Evolutionary conservation across 352 stramenopile genomes (phyloP), one percentile per base, ranked within the genome.

Genomic region (Phytophthora foliorum): DNA sequence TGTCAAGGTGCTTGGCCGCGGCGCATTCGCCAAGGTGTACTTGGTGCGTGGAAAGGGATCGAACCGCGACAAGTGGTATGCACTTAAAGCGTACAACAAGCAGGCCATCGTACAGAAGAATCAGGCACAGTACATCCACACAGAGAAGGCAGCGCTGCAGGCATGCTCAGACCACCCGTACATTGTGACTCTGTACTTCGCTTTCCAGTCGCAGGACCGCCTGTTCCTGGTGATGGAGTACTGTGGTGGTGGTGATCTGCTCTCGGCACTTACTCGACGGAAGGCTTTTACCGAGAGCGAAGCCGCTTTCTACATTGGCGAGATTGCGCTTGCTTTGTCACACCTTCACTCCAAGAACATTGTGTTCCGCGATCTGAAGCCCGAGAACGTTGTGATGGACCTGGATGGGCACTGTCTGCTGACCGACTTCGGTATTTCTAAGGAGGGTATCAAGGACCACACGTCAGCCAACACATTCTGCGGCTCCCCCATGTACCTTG

Each of bases 141-240:
- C 88, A 57, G 88, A 96, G 66, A 93, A 94, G 62, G 84, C 83
- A 46, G 84, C 85, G 21, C 67, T 96, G 32, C 88, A 94, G 62
- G 88, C 86, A 13, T 95, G 85, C 58, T 92, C 84, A 27, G 88
- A 96, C 68, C 88, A 96, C 62, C 88, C 88, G 57, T 96, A 92
- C 73, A 94, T 96, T 56, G 88, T 96, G 58, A 91, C 80, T 4
- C 60, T 96, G 16, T 93, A 94, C 75, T 96, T 74, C 56, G 88
- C 88, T 16, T 96, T 96, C 75, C 88, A 96, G 74, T 93, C 85
- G 14, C 72, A 94, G 60, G 88, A 96, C 49, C 83, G 85, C 1
- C 51, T 96, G 27, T 96, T 94, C 60, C 51, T 96, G 19, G 88
- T 96, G 6, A 96, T 96, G 88, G 86, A 96, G 42, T 96, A 96